A percentile compares a stretch with the other conserved stretches of the same genome.
Conservation (phyloP, 2,329 filamentous ascomycete species). For the Fusarium guadeloupense region DNA sequence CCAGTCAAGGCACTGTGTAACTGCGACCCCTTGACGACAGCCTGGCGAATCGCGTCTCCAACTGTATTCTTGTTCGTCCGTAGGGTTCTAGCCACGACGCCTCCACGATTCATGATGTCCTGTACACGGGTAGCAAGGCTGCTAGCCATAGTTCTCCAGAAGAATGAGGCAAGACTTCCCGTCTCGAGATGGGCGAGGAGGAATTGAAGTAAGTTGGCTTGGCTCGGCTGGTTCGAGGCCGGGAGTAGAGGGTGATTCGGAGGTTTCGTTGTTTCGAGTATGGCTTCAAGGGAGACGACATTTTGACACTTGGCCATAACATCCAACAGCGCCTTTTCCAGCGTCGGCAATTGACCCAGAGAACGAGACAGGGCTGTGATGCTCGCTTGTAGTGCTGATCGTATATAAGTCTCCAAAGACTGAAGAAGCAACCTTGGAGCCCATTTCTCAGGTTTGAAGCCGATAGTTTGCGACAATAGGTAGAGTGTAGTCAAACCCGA, state of each 20-base stretch:
- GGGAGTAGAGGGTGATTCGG: constrained; percentile 74
- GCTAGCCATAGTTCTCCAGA: constrained; percentile 89
- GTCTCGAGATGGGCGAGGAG: constrained; percentile 85
- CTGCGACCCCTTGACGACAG: constrained; percentile 80
- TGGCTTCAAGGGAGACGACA: constrained; percentile 83
- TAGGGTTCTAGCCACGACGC: constrained; percentile 83
- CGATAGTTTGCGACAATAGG: constrained; percentile 75
- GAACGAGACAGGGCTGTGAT: constrained; percentile 78
- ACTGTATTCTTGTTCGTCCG: constrained; percentile 78
- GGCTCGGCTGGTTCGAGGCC: constrained; percentile 45
- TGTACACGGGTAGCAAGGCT: constrained; percentile 80
- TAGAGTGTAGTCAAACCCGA: constrained; percentile 82
- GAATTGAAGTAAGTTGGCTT: constrained; percentile 71
- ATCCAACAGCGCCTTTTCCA: constrained; percentile 84
- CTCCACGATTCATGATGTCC: constrained; percentile 84
- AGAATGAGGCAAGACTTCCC: constrained; percentile 85
- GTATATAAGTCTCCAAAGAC: constrained; percentile 82
- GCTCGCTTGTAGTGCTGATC: constrained; percentile 81
- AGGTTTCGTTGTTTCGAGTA: constrained; percentile 74
- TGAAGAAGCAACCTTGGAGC: constrained; percentile 77
- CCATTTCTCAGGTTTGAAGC: constrained; percentile 63
- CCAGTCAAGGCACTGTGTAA: constrained; percentile 65
- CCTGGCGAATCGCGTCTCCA: constrained; percentile 80
- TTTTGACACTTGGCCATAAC: constrained; percentile 88
- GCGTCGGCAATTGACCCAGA: constrained; percentile 79